Evolutionary conservation across 2,329 filamentous ascomycete species (phyloP), one percentile per base, ranked within the genome.

Genomic region (Fusarium haematococcum): DNA sequence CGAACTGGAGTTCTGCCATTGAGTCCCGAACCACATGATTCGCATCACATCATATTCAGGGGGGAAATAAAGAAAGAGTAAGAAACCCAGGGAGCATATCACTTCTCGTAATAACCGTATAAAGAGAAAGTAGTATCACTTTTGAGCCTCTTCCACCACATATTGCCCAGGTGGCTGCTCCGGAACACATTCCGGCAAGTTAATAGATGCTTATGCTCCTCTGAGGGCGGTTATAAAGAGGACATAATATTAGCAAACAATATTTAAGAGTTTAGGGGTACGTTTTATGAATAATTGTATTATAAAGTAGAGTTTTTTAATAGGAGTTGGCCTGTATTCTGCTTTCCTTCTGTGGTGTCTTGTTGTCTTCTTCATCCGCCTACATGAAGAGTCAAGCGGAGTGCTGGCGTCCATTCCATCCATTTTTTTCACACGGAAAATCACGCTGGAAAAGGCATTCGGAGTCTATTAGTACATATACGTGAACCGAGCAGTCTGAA

Each of bases 391-490:
- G 10, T 20, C 20, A 10, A 43, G 6, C 11, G 3, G 1, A 2
- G 11, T 14, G 39, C 39, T 23, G 3, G n/a, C 39, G n/a, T 43
- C 39, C n/a, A 20, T 11, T 23, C 13, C 11, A 43, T 2, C 39
- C n/a, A 20, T 41, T 6, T 4, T 9, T 41, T 20, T 8, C 39
- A 43, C 39, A 9, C 10, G n/a, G 11, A 7, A 43, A 43, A 2
- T 14, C 1, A 4, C n/a, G 18, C 20, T 3, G 1, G 1, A 13
- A 14, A 23, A 7, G 5, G 3, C 5, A 43, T 10, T 43, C 13
- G 13, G 43, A 14, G 43, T 45, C 7, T 16, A 23, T 9, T 2
- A 18, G 23, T 25, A 14, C 23, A 3, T 23, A 48, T 6, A 5
- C 13, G 6, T 48, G 4, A 48, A 48, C 13, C 14, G 14, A 18